phyloP scores from a whole-genome alignment of 495 filamentous ascomycete genomes.

The Podospora didyma region DNA sequence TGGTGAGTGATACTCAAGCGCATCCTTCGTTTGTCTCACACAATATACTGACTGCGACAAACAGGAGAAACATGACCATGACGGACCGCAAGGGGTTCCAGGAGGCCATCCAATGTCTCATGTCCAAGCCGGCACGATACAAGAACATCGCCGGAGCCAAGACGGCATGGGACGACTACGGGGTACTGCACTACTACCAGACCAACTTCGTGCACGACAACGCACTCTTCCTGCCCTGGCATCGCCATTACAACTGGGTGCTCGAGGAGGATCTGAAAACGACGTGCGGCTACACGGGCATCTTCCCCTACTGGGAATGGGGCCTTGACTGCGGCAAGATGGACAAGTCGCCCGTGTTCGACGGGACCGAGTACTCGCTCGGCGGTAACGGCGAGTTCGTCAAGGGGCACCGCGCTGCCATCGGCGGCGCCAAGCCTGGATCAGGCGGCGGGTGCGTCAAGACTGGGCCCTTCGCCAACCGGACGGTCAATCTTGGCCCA shows the following conservation, averaged over 20 bases:
- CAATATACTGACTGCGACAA: neutral
- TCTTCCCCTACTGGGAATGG: conserved; percentile 44
- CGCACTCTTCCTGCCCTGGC: conserved; percentile 43
- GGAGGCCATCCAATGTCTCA: conserved; percentile 36
- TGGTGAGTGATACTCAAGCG: too few relatives aligned
- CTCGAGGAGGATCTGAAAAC: conserved; percentile 33
- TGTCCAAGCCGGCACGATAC: conserved; percentile 30
- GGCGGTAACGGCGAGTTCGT: conserved; percentile 47
- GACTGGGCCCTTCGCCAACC: conserved; percentile 33
- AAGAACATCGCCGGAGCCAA: conserved; percentile 28
- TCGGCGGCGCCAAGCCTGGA: conserved; percentile 25
- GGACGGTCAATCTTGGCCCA: conserved; percentile 39
- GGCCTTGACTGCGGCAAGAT: conserved; percentile 33
- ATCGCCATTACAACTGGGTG: conserved; percentile 40
- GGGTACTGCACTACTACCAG: conserved; percentile 24
- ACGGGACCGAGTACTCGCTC: conserved; percentile 45
- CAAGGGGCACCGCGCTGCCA: conserved; percentile 16
- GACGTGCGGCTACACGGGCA: conserved; percentile 33
- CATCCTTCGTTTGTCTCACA: too few relatives aligned
- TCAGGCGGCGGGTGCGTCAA: conserved; percentile 37
- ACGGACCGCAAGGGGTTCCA: conserved; percentile 34
- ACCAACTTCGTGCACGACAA: conserved; percentile 22
- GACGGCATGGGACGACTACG: conserved; percentile 27
- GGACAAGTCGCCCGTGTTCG: conserved; percentile 37
- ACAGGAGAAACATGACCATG: conserved; percentile 37